A percentile compares a stretch with the other conserved stretches of the same genome.
These are phyloP conservation scores for Boletus rex-veris DNA, from an alignment of 768 basidiomycete genomes.

Conservation along the genomic window DNA sequence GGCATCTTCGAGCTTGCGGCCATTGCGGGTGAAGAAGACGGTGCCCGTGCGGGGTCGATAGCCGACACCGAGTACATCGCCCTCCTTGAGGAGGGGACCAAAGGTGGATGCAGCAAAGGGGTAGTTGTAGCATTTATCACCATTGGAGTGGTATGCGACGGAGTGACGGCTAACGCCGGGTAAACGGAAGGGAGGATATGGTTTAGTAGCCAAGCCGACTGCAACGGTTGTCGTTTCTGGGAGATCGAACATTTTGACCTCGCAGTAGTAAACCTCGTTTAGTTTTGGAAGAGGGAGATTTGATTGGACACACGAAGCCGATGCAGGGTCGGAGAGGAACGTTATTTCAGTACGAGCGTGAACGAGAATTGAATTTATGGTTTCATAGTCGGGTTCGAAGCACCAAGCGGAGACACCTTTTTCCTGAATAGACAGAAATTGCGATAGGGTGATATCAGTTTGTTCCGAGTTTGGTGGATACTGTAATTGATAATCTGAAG, in stretches of 20 bases:
- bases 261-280: conserved; percentile 99
- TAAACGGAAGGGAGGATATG: conserved; percentile 91
- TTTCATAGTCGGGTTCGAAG: conserved; percentile 98
- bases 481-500: conserved; percentile 74
- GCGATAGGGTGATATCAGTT: conserved; percentile 96
- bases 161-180: conserved; percentile 85
- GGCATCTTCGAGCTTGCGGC: conserved; percentile 94
- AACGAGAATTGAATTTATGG: conserved; percentile 87
- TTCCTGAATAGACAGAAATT: conserved; percentile 98
- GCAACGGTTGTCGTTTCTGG: conserved; percentile 84
- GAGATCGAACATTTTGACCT: conserved; percentile 98
- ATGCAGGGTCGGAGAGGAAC: conserved; percentile 94
- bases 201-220: conserved; percentile 93
- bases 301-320: conserved; percentile 92
- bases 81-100: conserved; percentile 83
- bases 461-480: conserved; percentile 96
- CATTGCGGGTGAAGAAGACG: conserved; percentile 99
- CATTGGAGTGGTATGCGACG: conserved; percentile 93
- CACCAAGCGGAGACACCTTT: conserved; percentile 99
- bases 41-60: conserved; percentile 95
- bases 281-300: conserved; percentile 95
- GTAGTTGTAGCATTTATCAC: conserved; percentile 96
- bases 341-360: conserved; percentile 97
- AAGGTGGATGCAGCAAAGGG: conserved; percentile 87
- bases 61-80: conserved; percentile 93